These are phyloP conservation scores for Spatholobus suberectus DNA, from an alignment of 306 rosid species.

Conservation along the genomic window DNA sequence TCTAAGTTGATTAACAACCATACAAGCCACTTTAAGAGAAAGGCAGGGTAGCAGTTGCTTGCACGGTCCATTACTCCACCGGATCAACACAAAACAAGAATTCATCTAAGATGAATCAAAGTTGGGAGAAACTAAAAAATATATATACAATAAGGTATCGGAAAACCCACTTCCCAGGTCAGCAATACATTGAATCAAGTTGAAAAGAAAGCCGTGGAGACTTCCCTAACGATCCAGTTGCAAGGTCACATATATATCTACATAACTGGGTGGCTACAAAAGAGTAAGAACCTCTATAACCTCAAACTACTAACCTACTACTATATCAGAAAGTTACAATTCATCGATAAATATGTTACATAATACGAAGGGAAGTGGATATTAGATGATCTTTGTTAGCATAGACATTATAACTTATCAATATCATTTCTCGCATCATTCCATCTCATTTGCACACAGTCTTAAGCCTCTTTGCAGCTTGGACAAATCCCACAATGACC, in stretches of 20 bases:
- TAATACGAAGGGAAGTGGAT: conserved; percentile 58
- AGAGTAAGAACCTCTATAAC: conserved; percentile 67
- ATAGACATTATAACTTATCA: conserved; percentile 46
- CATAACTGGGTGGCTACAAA: conserved; percentile 64
- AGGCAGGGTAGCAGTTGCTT: background rate
- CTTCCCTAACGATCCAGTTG: conserved; percentile 55
- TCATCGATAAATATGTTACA: conserved; percentile 67
- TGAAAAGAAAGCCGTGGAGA: conserved; percentile 53
- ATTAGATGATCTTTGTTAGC: conserved; percentile 70
- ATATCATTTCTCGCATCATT: conserved; percentile 23
- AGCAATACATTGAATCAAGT: conserved; percentile 61
- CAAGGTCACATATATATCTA: conserved; percentile 65
- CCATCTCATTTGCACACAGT: conserved; percentile 84
- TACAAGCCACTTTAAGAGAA: no score
- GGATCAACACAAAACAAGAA: background rate
- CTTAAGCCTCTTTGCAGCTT: conserved; percentile 93
- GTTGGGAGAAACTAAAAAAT: conserved; percentile 33
- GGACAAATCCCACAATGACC: conserved; percentile 91
- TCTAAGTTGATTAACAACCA: no score
- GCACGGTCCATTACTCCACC: background rate
- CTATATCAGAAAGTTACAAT: conserved; percentile 49
- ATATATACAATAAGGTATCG: conserved; percentile 57
- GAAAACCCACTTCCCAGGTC: conserved; percentile 67
- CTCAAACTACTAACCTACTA: conserved; percentile 47
- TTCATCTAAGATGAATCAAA: background rate